A percentile compares a stretch with the other conserved stretches of the same genome.
Conservation (phyloP, 176 grass and related monocot genomes). For the Dactylis glomerata region DNA sequence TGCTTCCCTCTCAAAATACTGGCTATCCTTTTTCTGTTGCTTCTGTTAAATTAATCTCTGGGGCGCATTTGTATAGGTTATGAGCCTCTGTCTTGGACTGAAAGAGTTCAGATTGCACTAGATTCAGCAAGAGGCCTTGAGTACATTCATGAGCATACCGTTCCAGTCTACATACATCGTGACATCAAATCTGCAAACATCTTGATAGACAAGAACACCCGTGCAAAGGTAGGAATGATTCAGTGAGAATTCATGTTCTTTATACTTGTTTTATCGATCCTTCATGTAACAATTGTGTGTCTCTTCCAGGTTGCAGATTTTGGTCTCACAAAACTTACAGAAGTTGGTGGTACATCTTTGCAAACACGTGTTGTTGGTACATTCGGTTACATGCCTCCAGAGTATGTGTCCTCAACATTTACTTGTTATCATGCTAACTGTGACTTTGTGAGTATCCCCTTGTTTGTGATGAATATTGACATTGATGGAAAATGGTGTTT, state of each 20-base stretch:
- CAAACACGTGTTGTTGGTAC: slow-evolving; percentile 83
- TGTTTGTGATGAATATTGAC: neutral
- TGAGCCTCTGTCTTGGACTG: slow-evolving; percentile 72
- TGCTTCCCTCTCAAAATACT: slow-evolving; percentile 9
- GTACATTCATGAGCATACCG: slow-evolving; percentile 98
- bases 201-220: slow-evolving; percentile 89
- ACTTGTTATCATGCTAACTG: neutral
- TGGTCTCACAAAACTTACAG: slow-evolving; percentile 86
- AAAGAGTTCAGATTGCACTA: slow-evolving; percentile 86
- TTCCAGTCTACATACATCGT: slow-evolving; percentile 92
- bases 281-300: slow-evolving; percentile 16
- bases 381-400: slow-evolving; percentile 98
- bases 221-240: slow-evolving; percentile 63
- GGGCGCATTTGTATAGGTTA: slow-evolving; percentile 39
- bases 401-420: slow-evolving; percentile 45
- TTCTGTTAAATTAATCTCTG: slow-evolving; percentile 36
- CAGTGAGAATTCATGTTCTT: neutral
- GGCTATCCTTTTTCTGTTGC: slow-evolving; percentile 10
- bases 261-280: neutral
- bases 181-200: slow-evolving; percentile 99
- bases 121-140: slow-evolving; percentile 96
- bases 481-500: neutral
- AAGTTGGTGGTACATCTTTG: slow-evolving; percentile 66
- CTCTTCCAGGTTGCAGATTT: slow-evolving; percentile 89
- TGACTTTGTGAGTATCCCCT: neutral